A percentile compares a stretch with the other conserved stretches of the same genome.
phyloP scores from a whole-genome alignment of 2,329 filamentous ascomycete genomes.

The Ophiostoma australiae region DNA sequence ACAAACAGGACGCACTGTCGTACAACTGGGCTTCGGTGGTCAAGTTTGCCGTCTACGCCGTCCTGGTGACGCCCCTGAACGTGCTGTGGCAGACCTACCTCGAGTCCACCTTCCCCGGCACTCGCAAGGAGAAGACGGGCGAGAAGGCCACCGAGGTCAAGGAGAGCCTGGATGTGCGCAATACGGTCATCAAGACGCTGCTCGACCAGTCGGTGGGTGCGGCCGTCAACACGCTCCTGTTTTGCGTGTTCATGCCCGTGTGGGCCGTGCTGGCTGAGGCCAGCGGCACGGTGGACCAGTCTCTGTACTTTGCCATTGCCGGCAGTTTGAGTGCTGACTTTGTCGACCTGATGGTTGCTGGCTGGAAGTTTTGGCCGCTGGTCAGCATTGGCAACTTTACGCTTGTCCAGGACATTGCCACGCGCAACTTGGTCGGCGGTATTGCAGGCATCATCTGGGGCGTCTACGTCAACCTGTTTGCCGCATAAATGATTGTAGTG shows the following conservation, averaged over 20 bases:
- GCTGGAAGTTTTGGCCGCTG: slow-evolving; percentile 65
- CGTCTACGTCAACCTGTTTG: slow-evolving; percentile 49
- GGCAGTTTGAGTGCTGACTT: slow-evolving; percentile 51
- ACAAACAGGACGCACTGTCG: slow-evolving; percentile 7
- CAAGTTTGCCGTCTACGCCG: slow-evolving; percentile 70
- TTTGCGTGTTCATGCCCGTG: slow-evolving; percentile 51
- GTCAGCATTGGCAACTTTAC: slow-evolving; percentile 65
- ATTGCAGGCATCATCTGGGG: slow-evolving; percentile 67
- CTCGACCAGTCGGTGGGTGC: slow-evolving; percentile 67
- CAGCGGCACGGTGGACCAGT: background rate
- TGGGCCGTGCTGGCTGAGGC: slow-evolving; percentile 31
- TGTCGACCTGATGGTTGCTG: slow-evolving; percentile 59
- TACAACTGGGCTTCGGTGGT: slow-evolving; percentile 65
- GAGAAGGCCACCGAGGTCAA: slow-evolving; percentile 31
- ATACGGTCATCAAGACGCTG: slow-evolving; percentile 62
- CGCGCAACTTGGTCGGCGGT: slow-evolving; percentile 60
- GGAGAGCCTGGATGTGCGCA: slow-evolving; percentile 54
- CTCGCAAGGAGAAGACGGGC: slow-evolving; percentile 34
- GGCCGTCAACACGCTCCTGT: slow-evolving; percentile 59
- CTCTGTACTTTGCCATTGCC: slow-evolving; percentile 39
- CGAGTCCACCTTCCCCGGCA: slow-evolving; percentile 67
- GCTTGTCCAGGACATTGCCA: slow-evolving; percentile 58
- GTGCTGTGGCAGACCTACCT: slow-evolving; percentile 80
- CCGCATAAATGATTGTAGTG: background rate
- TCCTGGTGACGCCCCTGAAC: slow-evolving; percentile 74